A percentile compares a stretch with the other conserved stretches of the same genome.
Conservation (phyloP, 2,329 filamentous ascomycete species). For the Aspergillus brasiliensis region DNA sequence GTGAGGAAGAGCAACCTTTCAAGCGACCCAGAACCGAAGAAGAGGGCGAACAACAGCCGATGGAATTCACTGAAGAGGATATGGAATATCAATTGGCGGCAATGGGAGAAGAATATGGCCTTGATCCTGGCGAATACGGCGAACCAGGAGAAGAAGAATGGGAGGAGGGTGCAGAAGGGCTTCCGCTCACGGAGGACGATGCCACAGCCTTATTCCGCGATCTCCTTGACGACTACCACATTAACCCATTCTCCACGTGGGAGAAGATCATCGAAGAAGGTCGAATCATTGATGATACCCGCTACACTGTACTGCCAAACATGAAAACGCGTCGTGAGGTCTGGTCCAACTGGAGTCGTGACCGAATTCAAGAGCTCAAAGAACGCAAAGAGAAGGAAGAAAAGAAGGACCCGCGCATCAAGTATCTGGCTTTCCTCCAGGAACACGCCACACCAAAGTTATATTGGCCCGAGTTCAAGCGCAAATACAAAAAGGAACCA, state of each 20-base stretch:
- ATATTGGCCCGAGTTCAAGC: constrained; percentile 95
- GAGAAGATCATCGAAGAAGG: constrained; percentile 84
- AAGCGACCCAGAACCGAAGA: constrained; percentile 58
- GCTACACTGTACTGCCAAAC: constrained; percentile 80
- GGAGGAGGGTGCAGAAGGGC: constrained; percentile 71
- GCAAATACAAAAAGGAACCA: constrained; percentile 81
- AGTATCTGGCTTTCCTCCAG: constrained; percentile 79
- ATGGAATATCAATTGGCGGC: constrained; percentile 88
- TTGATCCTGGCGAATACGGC: constrained; percentile 76
- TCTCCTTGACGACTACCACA: constrained; percentile 75
- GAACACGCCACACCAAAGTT: constrained; percentile 84
- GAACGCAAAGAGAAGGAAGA: constrained; percentile 73
- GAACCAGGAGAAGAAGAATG: constrained; percentile 59
- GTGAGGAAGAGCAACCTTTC: constrained; percentile 55
- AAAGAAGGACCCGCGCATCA: constrained; percentile 79
- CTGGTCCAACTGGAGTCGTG: constrained; percentile 81
- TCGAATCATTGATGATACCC: constrained; percentile 77
- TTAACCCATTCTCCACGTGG: constrained; percentile 90
- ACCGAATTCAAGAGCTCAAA: constrained; percentile 72
- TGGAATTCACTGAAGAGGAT: constrained; percentile 92
- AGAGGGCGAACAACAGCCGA: constrained; percentile 47
- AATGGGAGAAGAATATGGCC: constrained; percentile 82
- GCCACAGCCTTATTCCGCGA: constrained; percentile 79
- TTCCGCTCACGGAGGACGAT: constrained; percentile 73
- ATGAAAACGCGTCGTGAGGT: constrained; percentile 80